Base-by-base conservation (phyloP, 1,284 basidiomycete species). In the Cryptococcus sp. region DNA sequence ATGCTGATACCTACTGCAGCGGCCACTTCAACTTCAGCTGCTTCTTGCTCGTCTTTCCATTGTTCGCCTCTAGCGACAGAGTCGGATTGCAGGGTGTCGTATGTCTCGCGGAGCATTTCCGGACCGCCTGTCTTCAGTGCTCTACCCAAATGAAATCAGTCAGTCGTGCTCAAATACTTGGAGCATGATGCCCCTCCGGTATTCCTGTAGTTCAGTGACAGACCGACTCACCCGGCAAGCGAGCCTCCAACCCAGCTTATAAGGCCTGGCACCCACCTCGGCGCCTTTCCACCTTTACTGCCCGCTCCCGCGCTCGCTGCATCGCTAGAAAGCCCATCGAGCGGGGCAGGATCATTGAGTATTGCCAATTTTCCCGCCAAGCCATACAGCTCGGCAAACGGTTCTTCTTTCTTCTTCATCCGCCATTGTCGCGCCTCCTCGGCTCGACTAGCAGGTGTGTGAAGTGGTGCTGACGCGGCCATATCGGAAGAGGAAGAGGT, bases 231-330 rank as follows among this genome's bases (percentile, higher is more conserved):
- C 88, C 93, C 94, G 3, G 92, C 90, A 16, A 97, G 77, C 38
- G 90, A 93, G 0, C 91, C 93, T 3, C 93, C 93, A n/a, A 97
- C 86, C 93, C 93, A 97, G 0, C 88, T 83, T 75, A 93, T 81
- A 38, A 86, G 81, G 1, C 86, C 85, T 2, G 92, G 87, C 6
- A 86, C 80, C 78, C 93, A 95, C 0, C 90, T 88, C 0, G 93
- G 93, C 0, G 89, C 90, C 66, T 85, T 88, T 3, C 92, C 92
- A 0, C 86, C 86, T 61, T 85, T 86, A 0, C 67, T 50, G 81
- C 20, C 85, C 84, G 50, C 63, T 5, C 29, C 29, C 8, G 13
- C 29, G 13, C 13, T 56, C 62, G 4, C n/a, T n/a, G n/a, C n/a
- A n/a, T n/a, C n/a, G n/a, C n/a, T n/a, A n/a, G n/a, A n/a, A n/a